These are phyloP conservation scores for Leptographium lundbergii DNA, from an alignment of 2,329 filamentous ascomycete genomes.

Conservation along the genomic window DNA sequence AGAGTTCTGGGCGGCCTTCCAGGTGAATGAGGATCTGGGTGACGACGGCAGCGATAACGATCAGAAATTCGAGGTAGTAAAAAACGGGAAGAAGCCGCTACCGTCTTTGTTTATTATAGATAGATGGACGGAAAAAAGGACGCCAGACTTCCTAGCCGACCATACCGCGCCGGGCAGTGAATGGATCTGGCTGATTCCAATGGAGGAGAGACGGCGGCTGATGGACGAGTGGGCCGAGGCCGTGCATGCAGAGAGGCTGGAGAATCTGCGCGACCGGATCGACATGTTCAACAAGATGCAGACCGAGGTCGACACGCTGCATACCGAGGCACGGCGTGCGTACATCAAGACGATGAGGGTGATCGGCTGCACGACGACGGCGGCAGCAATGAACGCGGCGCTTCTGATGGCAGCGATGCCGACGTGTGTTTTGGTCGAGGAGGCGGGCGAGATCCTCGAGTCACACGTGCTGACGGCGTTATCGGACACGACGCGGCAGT, in stretches of 20 bases:
- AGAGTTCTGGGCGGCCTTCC: slow-evolving; percentile 8
- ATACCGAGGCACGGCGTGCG: slow-evolving; percentile 5
- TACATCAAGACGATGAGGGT: slow-evolving; percentile 35
- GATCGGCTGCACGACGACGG: slow-evolving; percentile 61
- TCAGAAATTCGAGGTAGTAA: background rate
- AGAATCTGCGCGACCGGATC: background rate
- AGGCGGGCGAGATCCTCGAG: slow-evolving; percentile 63
- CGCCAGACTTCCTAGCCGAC: background rate
- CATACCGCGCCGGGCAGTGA: background rate
- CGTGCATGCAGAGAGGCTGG: background rate
- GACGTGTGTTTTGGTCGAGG: slow-evolving; percentile 54
- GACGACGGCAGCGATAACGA: background rate
- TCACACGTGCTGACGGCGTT: slow-evolving; percentile 52
- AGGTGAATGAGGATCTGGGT: background rate
- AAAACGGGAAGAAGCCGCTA: background rate
- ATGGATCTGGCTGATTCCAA: background rate
- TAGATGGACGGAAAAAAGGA: background rate
- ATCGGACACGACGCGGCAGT: slow-evolving; percentile 38
- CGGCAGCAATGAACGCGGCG: slow-evolving; percentile 47
- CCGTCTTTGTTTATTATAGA: background rate
- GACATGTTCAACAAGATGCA: background rate
- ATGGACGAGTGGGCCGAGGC: background rate
- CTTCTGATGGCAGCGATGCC: slow-evolving; percentile 41
- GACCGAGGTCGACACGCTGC: slow-evolving; percentile 25
- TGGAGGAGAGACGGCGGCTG: background rate